Percentiles rank a stretch among this genome's conserved stretches.
phyloP scores from a whole-genome alignment of 2,329 filamentous ascomycete genomes.

The Diaporthe humulicola region DNA sequence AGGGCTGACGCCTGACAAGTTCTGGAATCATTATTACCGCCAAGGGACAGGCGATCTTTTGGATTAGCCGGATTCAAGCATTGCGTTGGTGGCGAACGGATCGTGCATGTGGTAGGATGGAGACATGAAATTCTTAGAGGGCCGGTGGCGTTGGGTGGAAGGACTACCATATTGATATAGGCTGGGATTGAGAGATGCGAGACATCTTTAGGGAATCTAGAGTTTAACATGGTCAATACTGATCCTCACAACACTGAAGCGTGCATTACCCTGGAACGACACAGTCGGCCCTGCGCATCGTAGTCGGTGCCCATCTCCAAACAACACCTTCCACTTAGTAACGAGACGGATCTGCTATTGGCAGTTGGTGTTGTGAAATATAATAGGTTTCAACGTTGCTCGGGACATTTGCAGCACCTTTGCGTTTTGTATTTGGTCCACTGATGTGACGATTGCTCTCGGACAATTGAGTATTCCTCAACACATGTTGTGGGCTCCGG shows the following conservation, averaged over 20 bases:
- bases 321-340: background rate
- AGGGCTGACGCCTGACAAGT: slow-evolving; percentile 6
- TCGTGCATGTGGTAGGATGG: background rate
- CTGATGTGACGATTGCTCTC: no score
- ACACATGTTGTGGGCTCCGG: no score
- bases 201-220: slow-evolving; percentile 10
- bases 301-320: background rate
- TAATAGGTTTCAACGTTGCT: background rate
- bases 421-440: no score
- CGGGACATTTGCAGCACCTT: no score
- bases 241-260: background rate
- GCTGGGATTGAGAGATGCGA: background rate
- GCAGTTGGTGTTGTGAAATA: background rate
- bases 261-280: no score
- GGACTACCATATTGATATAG: background rate
- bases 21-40: background rate
- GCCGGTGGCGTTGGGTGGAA: background rate
- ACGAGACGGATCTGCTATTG: background rate
- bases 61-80: background rate
- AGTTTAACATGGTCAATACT: background rate
- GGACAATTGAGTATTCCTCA: no score
- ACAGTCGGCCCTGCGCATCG: background rate
- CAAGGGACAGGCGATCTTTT: background rate
- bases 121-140: background rate
- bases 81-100: background rate